These are phyloP conservation scores for Acanthamoeba lenticulata DNA, from an alignment of 208 protist genomes.

Conservation along the genomic window DNA sequence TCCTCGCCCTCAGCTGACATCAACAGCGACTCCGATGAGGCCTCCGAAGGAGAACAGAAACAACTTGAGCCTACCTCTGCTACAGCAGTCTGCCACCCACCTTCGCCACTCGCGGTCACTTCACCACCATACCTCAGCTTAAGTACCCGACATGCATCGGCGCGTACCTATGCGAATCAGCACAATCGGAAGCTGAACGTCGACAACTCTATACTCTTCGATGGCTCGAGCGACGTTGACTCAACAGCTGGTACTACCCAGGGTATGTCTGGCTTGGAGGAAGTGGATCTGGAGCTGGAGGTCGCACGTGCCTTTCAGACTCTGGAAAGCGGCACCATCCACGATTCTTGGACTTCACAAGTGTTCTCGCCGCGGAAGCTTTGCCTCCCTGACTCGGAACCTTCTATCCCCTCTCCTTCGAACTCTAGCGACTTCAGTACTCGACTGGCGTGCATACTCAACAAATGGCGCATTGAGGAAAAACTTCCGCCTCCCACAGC, in stretches of 20 bases:
- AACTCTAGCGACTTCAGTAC: background rate
- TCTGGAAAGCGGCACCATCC: background rate
- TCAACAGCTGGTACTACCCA: too few relatives aligned
- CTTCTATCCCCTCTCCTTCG: background rate
- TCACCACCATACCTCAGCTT: too few relatives aligned
- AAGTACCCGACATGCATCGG: too few relatives aligned
- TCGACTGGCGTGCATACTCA: background rate
- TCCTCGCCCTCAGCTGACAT: background rate
- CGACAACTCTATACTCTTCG: background rate
- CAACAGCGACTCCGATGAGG: background rate
- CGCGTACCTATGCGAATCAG: too few relatives aligned
- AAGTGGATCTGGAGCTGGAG: constrained; percentile 33
- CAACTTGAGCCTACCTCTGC: background rate
- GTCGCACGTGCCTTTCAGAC: constrained; percentile 12
- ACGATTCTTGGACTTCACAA: background rate
- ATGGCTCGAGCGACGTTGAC: background rate
- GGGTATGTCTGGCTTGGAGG: background rate
- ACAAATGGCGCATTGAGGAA: constrained; percentile 14
- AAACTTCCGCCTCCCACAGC: background rate
- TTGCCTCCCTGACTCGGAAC: too few relatives aligned
- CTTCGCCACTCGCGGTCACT: too few relatives aligned
- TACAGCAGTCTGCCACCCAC: background rate
- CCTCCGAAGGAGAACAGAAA: background rate
- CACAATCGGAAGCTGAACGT: background rate
- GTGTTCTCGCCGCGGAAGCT: background rate